Evolutionary conservation across 441 rosid genomes (phyloP).

Genomic region (Monsonia emarginata): DNA sequence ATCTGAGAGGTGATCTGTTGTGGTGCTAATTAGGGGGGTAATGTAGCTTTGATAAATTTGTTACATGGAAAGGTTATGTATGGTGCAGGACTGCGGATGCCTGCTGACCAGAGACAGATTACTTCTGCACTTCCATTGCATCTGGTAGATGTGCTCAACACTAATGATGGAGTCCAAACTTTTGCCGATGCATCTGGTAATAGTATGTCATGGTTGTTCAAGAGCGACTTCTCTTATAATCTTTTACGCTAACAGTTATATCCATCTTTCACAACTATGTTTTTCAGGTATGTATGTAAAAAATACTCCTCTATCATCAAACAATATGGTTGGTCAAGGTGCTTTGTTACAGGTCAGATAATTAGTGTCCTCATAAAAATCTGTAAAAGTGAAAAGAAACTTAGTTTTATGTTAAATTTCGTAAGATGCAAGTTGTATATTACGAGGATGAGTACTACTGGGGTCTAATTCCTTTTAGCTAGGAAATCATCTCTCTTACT

Average conservation of each 20-base stretch:
- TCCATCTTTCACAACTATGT: constrained; percentile 14
- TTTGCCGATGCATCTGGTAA: constrained; percentile 55
- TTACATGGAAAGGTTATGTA: constrained; percentile 11
- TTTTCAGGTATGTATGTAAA: constrained; percentile 57
- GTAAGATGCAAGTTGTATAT: background rate
- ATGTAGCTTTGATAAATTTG: background rate
- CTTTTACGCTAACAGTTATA: constrained; percentile 3
- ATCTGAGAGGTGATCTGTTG: background rate
- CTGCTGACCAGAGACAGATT: constrained; percentile 73
- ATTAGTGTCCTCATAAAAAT: constrained; percentile 10
- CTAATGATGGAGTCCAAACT: constrained; percentile 43
- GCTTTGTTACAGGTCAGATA: constrained; percentile 58
- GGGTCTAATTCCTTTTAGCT: background rate
- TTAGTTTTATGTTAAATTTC: background rate
- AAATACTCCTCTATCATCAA: constrained; percentile 48
- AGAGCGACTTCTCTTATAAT: constrained; percentile 9
- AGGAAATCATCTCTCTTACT: constrained; percentile 8
- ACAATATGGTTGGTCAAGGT: constrained; percentile 51
- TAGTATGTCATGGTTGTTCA: constrained; percentile 9
- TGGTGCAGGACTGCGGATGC: constrained; percentile 51
- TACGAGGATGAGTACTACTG: background rate
- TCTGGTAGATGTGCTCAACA: constrained; percentile 59
- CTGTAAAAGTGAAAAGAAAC: background rate
- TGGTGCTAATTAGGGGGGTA: background rate
- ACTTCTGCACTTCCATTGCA: constrained; percentile 74